A percentile compares a stretch with the other conserved stretches of the same genome.
These are phyloP conservation scores for Mrakiaceae sp. DNA, from an alignment of 1,284 basidiomycete species.

Conservation along the genomic window DNA sequence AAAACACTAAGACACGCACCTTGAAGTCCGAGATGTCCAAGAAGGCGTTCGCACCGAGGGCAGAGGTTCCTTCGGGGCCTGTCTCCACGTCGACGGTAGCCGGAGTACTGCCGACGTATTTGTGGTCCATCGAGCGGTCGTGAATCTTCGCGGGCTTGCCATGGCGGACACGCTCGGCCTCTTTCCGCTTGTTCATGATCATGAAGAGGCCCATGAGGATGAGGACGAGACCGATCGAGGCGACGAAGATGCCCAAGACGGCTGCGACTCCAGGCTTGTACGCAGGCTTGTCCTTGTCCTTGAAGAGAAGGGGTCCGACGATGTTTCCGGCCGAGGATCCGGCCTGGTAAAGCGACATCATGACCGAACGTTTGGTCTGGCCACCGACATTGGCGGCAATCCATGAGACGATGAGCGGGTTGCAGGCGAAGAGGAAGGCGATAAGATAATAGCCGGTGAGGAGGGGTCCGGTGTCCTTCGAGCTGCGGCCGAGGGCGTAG, in stretches of 20 bases:
- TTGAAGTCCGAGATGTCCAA: conserved; percentile 25
- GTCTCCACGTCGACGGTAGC: conserved; percentile 16
- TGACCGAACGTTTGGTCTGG: conserved; percentile 34
- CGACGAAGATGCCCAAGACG: conserved; percentile 31
- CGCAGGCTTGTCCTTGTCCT: conserved; percentile 28
- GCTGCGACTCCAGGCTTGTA: conserved; percentile 31
- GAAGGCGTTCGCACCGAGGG: not conserved
- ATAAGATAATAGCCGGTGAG: conserved; percentile 36
- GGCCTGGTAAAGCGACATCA: conserved; percentile 27
- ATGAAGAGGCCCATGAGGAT: conserved; percentile 23
- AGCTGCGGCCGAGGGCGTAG: conserved; percentile 19
- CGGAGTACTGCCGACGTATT: conserved; percentile 23
- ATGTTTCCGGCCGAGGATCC: conserved; percentile 27
- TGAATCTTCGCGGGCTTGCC: conserved; percentile 31
- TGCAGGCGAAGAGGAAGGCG: conserved; percentile 34
- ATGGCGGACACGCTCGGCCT: conserved; percentile 25
- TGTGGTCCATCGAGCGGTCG: conserved; percentile 26
- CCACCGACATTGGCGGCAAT: conserved; percentile 36
- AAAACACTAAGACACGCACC: not conserved
- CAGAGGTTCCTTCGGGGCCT: not conserved
- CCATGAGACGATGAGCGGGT: conserved; percentile 33
- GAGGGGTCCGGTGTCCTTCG: conserved; percentile 18
- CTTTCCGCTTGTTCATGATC: conserved; percentile 28
- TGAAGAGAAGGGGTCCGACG: conserved; percentile 24
- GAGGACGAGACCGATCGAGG: conserved; percentile 21